A percentile compares a stretch with the other conserved stretches of the same genome.
Conservation (phyloP, 2,329 filamentous ascomycete genomes). For the Fusarium burgessii region DNA sequence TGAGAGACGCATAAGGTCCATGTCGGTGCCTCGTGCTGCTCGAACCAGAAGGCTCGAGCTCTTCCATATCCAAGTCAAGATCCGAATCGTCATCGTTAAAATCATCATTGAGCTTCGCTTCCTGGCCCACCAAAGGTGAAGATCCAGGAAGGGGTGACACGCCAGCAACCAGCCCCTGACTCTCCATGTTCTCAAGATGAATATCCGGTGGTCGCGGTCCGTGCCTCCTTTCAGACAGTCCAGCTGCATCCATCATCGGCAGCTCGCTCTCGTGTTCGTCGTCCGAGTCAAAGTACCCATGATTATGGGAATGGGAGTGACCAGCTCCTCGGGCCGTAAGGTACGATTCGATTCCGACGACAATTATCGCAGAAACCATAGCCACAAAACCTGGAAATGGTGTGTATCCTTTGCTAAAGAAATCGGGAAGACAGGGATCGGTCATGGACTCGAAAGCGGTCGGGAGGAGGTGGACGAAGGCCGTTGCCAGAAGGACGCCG, state of each 20-base stretch:
- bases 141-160: constrained; percentile 69
- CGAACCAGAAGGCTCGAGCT: constrained; percentile 62
- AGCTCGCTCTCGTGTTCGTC: constrained; percentile 53
- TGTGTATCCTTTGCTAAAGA: constrained; percentile 83
- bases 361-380: constrained; percentile 83
- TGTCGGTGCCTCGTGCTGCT: constrained; percentile 42
- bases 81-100: constrained; percentile 65
- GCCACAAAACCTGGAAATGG: constrained; percentile 85
- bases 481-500: constrained; percentile 86
- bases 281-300: constrained; percentile 62
- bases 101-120: constrained; percentile 47
- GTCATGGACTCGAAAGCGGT: constrained; percentile 75
- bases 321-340: constrained; percentile 78
- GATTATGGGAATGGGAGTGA: constrained; percentile 69
- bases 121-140: constrained; percentile 54
- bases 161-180: constrained; percentile 68
- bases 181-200: constrained; percentile 63
- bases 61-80: constrained; percentile 70
- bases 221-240: constrained; percentile 55
- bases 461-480: constrained; percentile 81
- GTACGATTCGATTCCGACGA: constrained; percentile 89
- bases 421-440: constrained; percentile 78
- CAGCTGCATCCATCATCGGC: constrained; percentile 43
- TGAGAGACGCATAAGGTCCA: constrained; percentile 50
- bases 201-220: constrained; percentile 62